Conservation (phyloP, 1,139 yeast genomes). For the Diutina rugosa region DNA sequence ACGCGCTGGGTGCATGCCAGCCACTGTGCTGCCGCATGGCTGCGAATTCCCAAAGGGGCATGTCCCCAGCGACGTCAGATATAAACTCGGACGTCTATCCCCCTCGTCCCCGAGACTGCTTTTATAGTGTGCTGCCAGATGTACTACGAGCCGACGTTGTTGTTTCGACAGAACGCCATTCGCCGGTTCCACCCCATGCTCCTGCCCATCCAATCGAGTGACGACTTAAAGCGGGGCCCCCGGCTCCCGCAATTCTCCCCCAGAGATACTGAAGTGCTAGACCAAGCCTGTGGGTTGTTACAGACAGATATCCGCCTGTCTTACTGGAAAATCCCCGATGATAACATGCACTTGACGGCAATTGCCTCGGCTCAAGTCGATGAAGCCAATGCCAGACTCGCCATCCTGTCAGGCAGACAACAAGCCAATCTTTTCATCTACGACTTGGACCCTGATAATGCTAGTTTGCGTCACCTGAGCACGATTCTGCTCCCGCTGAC, state of each 20-base stretch:
- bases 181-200: background rate
- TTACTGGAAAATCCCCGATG: slow-evolving; percentile 67
- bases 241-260: background rate
- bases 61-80: background rate
- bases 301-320: slow-evolving; percentile 30
- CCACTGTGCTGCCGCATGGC: background rate
- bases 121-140: background rate
- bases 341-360: slow-evolving; percentile 41
- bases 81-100: background rate
- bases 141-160: slow-evolving; percentile 30
- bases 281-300: background rate
- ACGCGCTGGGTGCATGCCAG: background rate
- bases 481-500: slow-evolving; percentile 63
- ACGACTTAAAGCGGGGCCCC: background rate
- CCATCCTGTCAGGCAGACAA: slow-evolving; percentile 48
- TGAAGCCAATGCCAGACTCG: slow-evolving; percentile 30
- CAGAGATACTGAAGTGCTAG: background rate
- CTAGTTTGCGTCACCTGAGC: slow-evolving; percentile 54
- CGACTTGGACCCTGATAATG: slow-evolving; percentile 32
- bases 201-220: background rate
- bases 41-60: background rate
- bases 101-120: background rate
- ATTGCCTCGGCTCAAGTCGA: slow-evolving; percentile 24
- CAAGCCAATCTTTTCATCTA: slow-evolving; percentile 53
- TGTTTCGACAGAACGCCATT: slow-evolving; percentile 35